Percentiles rank a stretch among this genome's conserved stretches.
Conservation (phyloP, 164 flowering plant genomes). For the Vitis rotundifolia region DNA sequence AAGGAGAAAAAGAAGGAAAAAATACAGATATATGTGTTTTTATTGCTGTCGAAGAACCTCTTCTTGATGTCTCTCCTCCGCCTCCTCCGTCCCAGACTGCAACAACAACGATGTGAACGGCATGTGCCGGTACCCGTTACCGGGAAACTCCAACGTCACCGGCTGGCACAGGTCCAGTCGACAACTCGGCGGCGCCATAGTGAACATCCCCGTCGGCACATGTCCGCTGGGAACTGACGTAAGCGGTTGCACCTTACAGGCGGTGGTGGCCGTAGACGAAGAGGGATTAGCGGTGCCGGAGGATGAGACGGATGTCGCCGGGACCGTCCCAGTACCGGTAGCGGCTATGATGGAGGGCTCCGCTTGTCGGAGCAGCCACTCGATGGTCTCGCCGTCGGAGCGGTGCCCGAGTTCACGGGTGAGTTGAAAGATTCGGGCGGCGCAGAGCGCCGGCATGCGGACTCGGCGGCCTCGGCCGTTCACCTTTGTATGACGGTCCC, state of each 20-base stretch:
- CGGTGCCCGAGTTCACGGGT: constrained; percentile 72
- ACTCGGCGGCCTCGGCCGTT: constrained; percentile 63
- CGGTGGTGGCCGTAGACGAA: constrained; percentile 17
- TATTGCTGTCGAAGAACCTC: constrained; percentile 8
- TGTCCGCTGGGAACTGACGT: background rate
- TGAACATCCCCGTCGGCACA: constrained; percentile 11
- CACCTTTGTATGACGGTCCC: constrained; percentile 58
- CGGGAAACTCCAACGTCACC: constrained; percentile 22
- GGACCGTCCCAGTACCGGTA: constrained; percentile 53
- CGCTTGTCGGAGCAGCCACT: constrained; percentile 67
- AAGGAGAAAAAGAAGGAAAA: too few relatives aligned
- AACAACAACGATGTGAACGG: constrained; percentile 63
- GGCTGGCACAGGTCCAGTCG: constrained; percentile 45
- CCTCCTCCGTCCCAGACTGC: constrained; percentile 42
- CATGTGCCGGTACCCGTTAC: constrained; percentile 46
- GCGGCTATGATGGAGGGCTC: constrained; percentile 62
- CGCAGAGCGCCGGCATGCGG: constrained; percentile 57
- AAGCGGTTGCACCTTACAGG: constrained; percentile 13
- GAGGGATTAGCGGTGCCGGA: constrained; percentile 12
- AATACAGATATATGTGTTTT: background rate
- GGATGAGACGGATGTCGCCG: constrained; percentile 25
- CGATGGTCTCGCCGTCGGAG: constrained; percentile 67
- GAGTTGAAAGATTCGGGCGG: constrained; percentile 64
- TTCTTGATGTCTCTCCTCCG: constrained; percentile 23
- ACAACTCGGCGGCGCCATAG: constrained; percentile 26